These are phyloP conservation scores for Phytophthora constricta DNA, from an alignment of 352 stramenopile genomes.

Conservation along the genomic window DNA sequence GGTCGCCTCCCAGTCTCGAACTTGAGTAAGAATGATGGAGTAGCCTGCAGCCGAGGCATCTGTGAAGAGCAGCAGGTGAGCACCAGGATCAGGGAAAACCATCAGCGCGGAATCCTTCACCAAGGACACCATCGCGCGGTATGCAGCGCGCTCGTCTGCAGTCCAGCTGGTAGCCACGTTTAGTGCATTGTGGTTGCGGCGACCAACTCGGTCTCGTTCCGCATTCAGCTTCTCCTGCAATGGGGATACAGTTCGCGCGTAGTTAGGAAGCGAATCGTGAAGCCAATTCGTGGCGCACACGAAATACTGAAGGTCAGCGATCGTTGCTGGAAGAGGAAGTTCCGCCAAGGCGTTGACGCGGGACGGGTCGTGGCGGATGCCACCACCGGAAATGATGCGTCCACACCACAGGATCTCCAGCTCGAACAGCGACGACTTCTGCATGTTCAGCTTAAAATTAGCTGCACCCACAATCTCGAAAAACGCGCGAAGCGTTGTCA, in stretches of 20 bases:
- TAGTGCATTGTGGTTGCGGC: slow-evolving; percentile 2
- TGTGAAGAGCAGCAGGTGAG: background rate
- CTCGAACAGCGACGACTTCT: slow-evolving; percentile 26
- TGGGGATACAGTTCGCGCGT: slow-evolving; percentile 7
- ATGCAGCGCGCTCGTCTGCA: background rate
- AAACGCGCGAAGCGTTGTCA: slow-evolving; percentile 14
- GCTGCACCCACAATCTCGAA: slow-evolving; percentile 17
- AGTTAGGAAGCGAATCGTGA: slow-evolving; percentile 19
- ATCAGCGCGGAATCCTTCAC: background rate
- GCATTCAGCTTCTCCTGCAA: slow-evolving; percentile 11
- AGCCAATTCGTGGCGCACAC: slow-evolving; percentile 24
- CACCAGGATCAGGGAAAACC: background rate
- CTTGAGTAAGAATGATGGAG: slow-evolving; percentile 11
- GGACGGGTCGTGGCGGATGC: slow-evolving; percentile 20
- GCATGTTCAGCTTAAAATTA: slow-evolving; percentile 23
- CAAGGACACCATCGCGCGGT: background rate
- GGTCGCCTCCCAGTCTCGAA: background rate
- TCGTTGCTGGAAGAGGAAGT: slow-evolving; percentile 9
- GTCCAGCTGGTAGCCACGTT: background rate
- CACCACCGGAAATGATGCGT: slow-evolving; percentile 18
- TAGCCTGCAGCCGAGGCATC: background rate
- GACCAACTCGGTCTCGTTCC: background rate
- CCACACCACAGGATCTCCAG: slow-evolving; percentile 31
- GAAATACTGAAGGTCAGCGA: slow-evolving; percentile 22
- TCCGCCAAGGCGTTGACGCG: background rate